Conservation (phyloP, 371 early-diverging fungal species). For the Mortierella sp. region DNA sequence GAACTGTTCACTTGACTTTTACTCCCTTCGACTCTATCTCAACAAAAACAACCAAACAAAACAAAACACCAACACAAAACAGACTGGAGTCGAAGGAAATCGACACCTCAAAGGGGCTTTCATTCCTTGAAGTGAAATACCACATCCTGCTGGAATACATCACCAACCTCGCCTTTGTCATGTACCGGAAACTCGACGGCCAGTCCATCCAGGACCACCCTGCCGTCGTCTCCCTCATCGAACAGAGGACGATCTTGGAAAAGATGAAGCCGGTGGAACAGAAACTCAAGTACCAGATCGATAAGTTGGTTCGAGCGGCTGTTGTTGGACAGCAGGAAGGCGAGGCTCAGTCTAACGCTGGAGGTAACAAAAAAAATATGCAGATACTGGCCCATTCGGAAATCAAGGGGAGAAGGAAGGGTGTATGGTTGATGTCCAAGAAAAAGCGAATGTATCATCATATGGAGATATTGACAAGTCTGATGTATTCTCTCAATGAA, state of each 20-base stretch:
- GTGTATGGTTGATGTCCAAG: no score
- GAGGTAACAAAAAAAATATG: conserved; percentile 14
- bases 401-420: no score
- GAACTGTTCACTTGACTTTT: no score
- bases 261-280: conserved; percentile 95
- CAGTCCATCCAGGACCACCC: conserved; percentile 73
- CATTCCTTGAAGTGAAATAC: conserved; percentile 89
- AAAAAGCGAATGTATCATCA: background rate
- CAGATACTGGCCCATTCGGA: background rate
- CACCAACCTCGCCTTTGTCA: conserved; percentile 79
- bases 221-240: conserved; percentile 79
- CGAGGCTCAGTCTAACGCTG: conserved; percentile 31
- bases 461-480: background rate
- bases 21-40: no score
- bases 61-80: background rate
- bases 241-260: conserved; percentile 88
- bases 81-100: conserved; percentile 71
- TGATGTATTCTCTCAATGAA: background rate
- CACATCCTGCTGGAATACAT: conserved; percentile 92
- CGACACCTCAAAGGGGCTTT: conserved; percentile 84
- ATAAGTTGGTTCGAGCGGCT: conserved; percentile 90
- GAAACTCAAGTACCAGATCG: conserved; percentile 96
- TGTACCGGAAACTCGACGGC: conserved; percentile 85
- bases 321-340: conserved; percentile 62
- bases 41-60: background rate